These are phyloP conservation scores for Trichoderma koningiopsis DNA, from an alignment of 2,329 filamentous ascomycete genomes.

Conservation along the genomic window DNA sequence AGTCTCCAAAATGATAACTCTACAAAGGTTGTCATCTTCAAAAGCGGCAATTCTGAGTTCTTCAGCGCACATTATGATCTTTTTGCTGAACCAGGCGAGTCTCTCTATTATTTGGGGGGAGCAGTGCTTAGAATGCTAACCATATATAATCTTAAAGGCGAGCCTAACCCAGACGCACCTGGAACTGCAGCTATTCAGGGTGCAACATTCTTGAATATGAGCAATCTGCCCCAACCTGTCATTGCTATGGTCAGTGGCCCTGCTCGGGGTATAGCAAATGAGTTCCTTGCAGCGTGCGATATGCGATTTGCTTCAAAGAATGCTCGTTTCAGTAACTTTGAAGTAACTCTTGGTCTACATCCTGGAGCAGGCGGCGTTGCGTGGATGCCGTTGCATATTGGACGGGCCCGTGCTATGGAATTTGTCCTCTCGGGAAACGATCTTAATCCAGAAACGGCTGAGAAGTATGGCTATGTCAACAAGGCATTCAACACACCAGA, in stretches of 20 bases:
- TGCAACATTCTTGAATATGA: background rate
- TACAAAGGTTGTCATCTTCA: background rate
- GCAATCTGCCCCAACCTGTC: background rate
- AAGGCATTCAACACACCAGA: background rate
- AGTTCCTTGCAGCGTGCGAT: background rate
- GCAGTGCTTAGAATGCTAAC: background rate
- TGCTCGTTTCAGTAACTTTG: background rate
- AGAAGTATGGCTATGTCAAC: background rate
- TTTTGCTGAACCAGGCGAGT: background rate
- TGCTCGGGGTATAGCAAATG: background rate
- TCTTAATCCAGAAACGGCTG: background rate
- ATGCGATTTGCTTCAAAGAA: background rate
- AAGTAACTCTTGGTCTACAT: background rate
- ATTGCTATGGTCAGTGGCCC: background rate
- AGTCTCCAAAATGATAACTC: background rate
- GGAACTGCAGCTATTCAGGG: background rate
- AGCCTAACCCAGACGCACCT: background rate
- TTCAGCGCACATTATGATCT: background rate
- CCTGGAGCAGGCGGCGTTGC: background rate
- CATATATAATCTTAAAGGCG: background rate
- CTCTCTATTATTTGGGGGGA: background rate
- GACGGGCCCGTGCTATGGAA: background rate
- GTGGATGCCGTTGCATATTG: background rate
- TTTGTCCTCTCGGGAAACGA: background rate
- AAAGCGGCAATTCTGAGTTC: background rate